Evolutionary conservation across 2,329 filamentous ascomycete species (phyloP).

Genomic region (Aphanocladium album): DNA sequence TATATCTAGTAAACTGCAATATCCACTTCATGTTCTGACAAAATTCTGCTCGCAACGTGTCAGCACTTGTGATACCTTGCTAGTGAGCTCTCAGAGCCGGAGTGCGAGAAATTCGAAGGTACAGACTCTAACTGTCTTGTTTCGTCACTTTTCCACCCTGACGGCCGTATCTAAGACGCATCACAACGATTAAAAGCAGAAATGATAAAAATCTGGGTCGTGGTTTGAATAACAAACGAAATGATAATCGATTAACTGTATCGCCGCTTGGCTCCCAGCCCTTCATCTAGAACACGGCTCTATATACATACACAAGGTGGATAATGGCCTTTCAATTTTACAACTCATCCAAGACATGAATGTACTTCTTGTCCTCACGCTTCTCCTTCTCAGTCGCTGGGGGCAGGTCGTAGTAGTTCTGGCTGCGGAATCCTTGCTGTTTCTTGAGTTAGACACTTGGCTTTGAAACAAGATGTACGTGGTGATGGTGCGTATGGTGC

Average conservation of each 20-base stretch:
- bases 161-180: neutral
- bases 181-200: neutral
- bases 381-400: slow-evolving; percentile 93
- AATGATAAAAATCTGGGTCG: neutral
- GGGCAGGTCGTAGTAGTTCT: slow-evolving; percentile 85
- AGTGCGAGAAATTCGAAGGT: no score
- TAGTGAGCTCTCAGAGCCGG: neutral
- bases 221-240: neutral
- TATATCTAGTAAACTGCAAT: neutral
- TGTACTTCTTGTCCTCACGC: slow-evolving; percentile 91
- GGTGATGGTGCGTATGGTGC: slow-evolving; percentile 34
- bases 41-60: neutral
- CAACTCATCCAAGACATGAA: slow-evolving; percentile 88
- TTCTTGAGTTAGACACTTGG: slow-evolving; percentile 26
- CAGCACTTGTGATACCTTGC: neutral
- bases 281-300: neutral
- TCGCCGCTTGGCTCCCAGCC: neutral
- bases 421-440: slow-evolving; percentile 85
- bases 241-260: neutral
- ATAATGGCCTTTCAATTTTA: slow-evolving; percentile 37
- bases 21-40: neutral
- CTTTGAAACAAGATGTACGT: neutral
- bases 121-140: no score
- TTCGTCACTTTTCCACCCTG: no score
- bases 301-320: slow-evolving; percentile 7